A percentile compares a stretch with the other conserved stretches of the same genome.
Evolutionary conservation across 2,329 filamentous ascomycete species (phyloP).

Genomic region (Exophiala dermatitidis): DNA sequence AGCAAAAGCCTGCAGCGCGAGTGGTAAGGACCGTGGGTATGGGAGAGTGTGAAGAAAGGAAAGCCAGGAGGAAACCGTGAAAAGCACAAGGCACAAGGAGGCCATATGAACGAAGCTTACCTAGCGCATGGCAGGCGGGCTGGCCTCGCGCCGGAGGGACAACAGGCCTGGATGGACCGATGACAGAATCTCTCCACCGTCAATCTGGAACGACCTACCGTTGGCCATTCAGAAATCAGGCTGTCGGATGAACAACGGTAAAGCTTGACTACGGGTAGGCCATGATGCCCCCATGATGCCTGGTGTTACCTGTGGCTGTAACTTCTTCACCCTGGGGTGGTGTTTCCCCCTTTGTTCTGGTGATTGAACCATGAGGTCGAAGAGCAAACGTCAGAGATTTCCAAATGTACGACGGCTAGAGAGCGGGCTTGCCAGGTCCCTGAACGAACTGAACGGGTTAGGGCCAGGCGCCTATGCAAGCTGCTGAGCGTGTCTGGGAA

Average conservation of each 20-base stretch:
- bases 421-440: no score
- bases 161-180: background rate
- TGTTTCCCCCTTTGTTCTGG: background rate
- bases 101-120: constrained; percentile 16
- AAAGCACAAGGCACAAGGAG: constrained; percentile 16
- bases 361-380: no score
- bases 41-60: constrained; percentile 7
- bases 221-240: constrained; percentile 9
- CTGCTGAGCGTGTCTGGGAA: background rate
- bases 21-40: constrained; percentile 14
- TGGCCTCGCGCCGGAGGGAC: background rate
- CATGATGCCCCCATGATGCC: background rate
- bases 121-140: background rate
- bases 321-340: background rate
- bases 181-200: constrained; percentile 5
- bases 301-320: no score
- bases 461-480: background rate
- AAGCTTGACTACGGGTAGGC: background rate
- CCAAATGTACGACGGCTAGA: no score
- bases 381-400: no score
- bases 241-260: constrained; percentile 1
- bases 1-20: constrained; percentile 20
- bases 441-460: no score
- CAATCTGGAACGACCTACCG: constrained; percentile 13
- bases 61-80: constrained; percentile 11